Evolutionary conservation across 305 asterid genomes (phyloP), one percentile per base, ranked within the genome.

Genomic region (Fraxinus platypoda): DNA sequence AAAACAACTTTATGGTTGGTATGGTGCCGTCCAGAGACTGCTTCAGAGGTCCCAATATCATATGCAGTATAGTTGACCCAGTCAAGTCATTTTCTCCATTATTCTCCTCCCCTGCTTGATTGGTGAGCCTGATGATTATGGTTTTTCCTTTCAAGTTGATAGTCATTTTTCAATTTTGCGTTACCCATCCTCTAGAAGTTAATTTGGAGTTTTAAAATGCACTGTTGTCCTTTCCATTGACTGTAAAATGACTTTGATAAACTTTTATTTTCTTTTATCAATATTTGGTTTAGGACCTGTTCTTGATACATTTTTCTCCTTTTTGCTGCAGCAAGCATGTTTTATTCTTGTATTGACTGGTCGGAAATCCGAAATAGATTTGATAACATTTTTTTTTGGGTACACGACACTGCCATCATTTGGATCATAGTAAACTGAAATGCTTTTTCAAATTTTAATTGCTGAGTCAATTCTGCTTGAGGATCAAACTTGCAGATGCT

Each of bases 21-120:
- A 84, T 80, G 97, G 99, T 79, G 83, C 91, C 73, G 30, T 90
- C 59, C 95, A 90, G 84, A 92, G 98, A 84, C 98, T 90, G 88
- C 88, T 94, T 80, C 99, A 93, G 88, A 93, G 99, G 86, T 93
- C 97, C 76, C 98, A 95, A 86, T 94, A 95, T 85, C 87, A 89
- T 59, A 88, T 94, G 89, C 97, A 90, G 64, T 94, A 94, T 84
- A 90, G 91, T 85, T 91, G 98, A 74, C 93, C 95, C 77, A 89
- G 93, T 74, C 94, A 91, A 86, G 80, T 93, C 41, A 75, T 87
- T 75, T 86, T 89, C 87, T 90, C 93, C 83, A 49, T 87, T 77
- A 49, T 88, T 80, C 86, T 91, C 87, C 86, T 95, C n/a, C n/a
- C n/a, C 57, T 90, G 93, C 83, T 76, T 93, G 81, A 87, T 94